Conservation (phyloP, 306 rosid species). For the Cicer bijugum region DNA sequence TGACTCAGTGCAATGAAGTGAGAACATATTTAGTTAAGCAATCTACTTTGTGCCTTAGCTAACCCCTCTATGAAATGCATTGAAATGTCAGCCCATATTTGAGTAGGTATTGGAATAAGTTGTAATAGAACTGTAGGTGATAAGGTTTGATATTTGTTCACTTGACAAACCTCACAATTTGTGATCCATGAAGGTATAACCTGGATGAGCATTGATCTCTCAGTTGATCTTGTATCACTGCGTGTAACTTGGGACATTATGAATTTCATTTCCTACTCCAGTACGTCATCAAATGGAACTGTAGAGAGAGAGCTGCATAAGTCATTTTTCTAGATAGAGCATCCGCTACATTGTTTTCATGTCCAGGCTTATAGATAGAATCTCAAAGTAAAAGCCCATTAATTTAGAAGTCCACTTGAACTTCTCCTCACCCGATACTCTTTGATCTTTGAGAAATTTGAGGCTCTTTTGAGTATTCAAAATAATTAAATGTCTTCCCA, state of each 20-base stretch:
- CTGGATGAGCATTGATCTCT: background rate
- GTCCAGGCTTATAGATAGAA: background rate
- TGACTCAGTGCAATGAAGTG: background rate
- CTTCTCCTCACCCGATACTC: background rate
- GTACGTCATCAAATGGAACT: background rate
- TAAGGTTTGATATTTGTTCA: no score
- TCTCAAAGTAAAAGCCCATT: background rate
- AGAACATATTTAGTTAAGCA: background rate
- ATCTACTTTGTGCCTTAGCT: background rate
- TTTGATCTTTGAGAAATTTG: background rate
- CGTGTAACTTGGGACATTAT: background rate
- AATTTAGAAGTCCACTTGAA: background rate
- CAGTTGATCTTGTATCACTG: background rate
- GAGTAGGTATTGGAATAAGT: background rate
- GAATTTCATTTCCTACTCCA: background rate
- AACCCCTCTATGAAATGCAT: background rate
- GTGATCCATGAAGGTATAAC: background rate
- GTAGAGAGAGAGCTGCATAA: background rate
- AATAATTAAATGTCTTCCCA: background rate
- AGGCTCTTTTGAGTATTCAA: background rate
- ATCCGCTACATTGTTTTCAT: background rate
- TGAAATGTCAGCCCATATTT: background rate
- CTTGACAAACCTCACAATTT: background rate
- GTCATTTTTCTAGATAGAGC: background rate
- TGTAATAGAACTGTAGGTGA: background rate